Percentiles rank a stretch among this genome's conserved stretches.
phyloP scores from a whole-genome alignment of 1,284 basidiomycete species.

The Cystobasidiaceae sp. region DNA sequence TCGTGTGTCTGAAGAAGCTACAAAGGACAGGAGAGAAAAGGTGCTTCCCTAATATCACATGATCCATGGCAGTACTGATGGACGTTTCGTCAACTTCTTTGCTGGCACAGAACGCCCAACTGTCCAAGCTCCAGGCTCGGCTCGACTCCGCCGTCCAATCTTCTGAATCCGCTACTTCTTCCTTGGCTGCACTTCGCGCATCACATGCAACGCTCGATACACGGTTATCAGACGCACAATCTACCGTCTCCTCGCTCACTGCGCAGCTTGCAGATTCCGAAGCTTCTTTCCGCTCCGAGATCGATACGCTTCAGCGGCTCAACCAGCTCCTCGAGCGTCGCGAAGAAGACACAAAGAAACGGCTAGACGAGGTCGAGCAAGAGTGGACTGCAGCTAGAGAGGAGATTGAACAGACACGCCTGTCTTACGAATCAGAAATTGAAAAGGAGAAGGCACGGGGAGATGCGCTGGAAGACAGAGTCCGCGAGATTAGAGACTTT shows the following conservation, averaged over 20 bases:
- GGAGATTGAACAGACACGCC: constrained; percentile 62
- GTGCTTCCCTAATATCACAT: background rate
- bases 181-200: constrained; percentile 64
- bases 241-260: constrained; percentile 63
- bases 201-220: constrained; percentile 61
- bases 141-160: constrained; percentile 64
- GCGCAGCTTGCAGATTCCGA: constrained; percentile 72
- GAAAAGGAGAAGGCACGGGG: constrained; percentile 52
- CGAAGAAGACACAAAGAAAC: constrained; percentile 67
- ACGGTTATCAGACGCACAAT: constrained; percentile 64
- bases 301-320: constrained; percentile 62
- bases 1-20: constrained; percentile 64
- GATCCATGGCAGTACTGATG: no score
- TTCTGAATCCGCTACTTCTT: constrained; percentile 58
- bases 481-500: constrained; percentile 29
- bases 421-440: constrained; percentile 59
- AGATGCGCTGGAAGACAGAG: constrained; percentile 21
- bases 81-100: background rate
- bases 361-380: constrained; percentile 68
- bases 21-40: constrained; percentile 59
- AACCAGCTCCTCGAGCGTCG: constrained; percentile 75
- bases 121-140: constrained; percentile 62
- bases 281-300: constrained; percentile 67
- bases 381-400: constrained; percentile 69
- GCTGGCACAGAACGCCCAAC: constrained; percentile 31